Base-by-base conservation (phyloP, 164 flowering plant genomes). In the Aristolochia fimbriata region DNA sequence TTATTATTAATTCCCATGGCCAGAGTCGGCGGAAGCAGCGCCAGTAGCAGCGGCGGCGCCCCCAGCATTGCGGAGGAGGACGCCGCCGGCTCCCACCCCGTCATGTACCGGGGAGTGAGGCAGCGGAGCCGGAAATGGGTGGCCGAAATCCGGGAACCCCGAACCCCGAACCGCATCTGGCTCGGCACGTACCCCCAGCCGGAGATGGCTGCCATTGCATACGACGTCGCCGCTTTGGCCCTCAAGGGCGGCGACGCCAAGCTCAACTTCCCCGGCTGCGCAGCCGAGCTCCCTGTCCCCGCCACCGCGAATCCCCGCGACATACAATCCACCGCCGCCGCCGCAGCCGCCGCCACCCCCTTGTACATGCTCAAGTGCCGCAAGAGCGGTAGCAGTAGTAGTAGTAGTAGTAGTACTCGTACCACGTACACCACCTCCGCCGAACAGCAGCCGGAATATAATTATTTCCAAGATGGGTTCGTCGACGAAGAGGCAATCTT, bases 151-250 rank as follows among this genome's bases (percentile, higher is more conserved):
- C 70, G 94, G 15, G 84, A 83, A 68, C 91, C 96, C 11, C 71
- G 77, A 59, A 80, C 77, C 71, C 77, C 78, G 61, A 65, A 84
- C 0, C 70, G 90, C 59, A 81, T 84, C 3, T 87, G 90, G 90
- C 76, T 87, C 1, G 90, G 91, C 21, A 87, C 88, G 0, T 85
- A 71, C 48, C 75, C 73, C 1, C 79, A 76, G 0, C 74, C 77
- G 5, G 85, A 82, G 59, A 87, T 84, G 89, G 86, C 95, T 5
- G 88, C 89, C 1, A 65, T 83, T 15, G 89, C 88, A 0, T 84
- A 83, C 43, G 90, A 87, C 58, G 91, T 80, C 48, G 88, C 83
- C 9, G 82, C 86, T 19, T 53, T 91, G 21, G 84, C 89, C 0
- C 71, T 87, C 45, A 57, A 83, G 25, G 97, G 96, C 0, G 41